These are phyloP conservation scores for Pleurotus tuber-regium DNA, from an alignment of 768 basidiomycete species.

Conservation along the genomic window DNA sequence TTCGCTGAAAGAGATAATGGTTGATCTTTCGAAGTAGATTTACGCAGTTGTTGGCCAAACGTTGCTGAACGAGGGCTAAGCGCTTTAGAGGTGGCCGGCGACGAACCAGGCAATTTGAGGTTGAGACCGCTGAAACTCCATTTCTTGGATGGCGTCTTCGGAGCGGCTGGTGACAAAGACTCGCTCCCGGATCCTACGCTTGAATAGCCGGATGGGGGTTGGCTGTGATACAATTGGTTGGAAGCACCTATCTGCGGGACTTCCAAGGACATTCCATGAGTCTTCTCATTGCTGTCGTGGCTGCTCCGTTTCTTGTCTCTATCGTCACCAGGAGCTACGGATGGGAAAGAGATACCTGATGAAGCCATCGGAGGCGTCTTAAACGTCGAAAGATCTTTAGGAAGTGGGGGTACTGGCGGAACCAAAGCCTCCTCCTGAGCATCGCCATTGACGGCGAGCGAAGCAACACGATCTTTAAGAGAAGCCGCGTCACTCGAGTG, in stretches of 20 bases:
- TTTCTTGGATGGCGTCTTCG: slow-evolving; percentile 90
- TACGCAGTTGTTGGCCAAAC: slow-evolving; percentile 66
- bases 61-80: slow-evolving; percentile 67
- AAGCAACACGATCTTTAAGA: slow-evolving; percentile 67
- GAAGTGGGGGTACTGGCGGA: slow-evolving; percentile 92
- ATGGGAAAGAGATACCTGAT: slow-evolving; percentile 50
- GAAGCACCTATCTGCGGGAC: slow-evolving; percentile 37
- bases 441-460: slow-evolving; percentile 58
- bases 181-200: slow-evolving; percentile 40
- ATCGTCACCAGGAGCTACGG: slow-evolving; percentile 38
- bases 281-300: slow-evolving; percentile 42
- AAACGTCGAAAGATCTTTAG: slow-evolving; percentile 83
- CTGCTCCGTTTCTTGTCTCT: slow-evolving; percentile 34
- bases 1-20: slow-evolving; percentile 29
- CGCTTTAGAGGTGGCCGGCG: slow-evolving; percentile 45
- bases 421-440: slow-evolving; percentile 61
- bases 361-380: slow-evolving; percentile 67
- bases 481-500: slow-evolving; percentile 66
- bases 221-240: slow-evolving; percentile 30
- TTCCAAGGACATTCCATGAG: slow-evolving; percentile 49
- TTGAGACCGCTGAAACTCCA: slow-evolving; percentile 94
- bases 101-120: slow-evolving; percentile 65
- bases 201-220: slow-evolving; percentile 19
- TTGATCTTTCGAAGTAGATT: slow-evolving; percentile 68
- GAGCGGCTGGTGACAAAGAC: slow-evolving; percentile 37